Percentiles rank a stretch among this genome's conserved stretches.
Conservation (phyloP, 2,329 filamentous ascomycete genomes). For the Elsinoe ampelina region DNA sequence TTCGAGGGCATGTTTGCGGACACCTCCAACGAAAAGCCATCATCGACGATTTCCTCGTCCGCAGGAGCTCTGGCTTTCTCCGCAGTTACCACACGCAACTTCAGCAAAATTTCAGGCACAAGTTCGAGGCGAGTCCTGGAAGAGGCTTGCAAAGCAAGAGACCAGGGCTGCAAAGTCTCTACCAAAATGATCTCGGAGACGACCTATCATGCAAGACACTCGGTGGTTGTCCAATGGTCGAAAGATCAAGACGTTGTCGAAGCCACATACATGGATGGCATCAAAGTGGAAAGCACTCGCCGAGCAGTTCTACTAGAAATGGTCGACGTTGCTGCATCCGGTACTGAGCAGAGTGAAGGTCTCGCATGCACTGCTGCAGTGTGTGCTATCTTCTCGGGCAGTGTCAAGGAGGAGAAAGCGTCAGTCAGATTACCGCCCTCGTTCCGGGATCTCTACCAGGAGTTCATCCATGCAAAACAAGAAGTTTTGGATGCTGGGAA, state of each 20-base stretch:
- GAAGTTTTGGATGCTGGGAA: constrained; percentile 61
- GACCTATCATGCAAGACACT: constrained; percentile 66
- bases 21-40: constrained; percentile 14
- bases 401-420: constrained; percentile 75
- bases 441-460: constrained; percentile 80
- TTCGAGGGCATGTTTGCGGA: constrained; percentile 50
- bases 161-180: constrained; percentile 56
- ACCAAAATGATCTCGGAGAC: constrained; percentile 64
- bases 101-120: constrained; percentile 72
- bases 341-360: constrained; percentile 72
- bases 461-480: constrained; percentile 64
- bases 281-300: constrained; percentile 38
- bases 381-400: constrained; percentile 71
- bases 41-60: neutral
- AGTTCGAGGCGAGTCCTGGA: constrained; percentile 69
- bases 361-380: constrained; percentile 74
- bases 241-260: constrained; percentile 54
- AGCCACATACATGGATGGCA: constrained; percentile 32
- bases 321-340: constrained; percentile 62
- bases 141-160: constrained; percentile 77
- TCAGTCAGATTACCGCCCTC: constrained; percentile 65
- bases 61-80: neutral
- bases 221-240: constrained; percentile 67
- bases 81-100: constrained; percentile 56
- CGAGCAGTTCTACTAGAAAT: constrained; percentile 58